These are phyloP conservation scores for Agaricus subrufescens DNA, from an alignment of 768 basidiomycete genomes.

Conservation along the genomic window DNA sequence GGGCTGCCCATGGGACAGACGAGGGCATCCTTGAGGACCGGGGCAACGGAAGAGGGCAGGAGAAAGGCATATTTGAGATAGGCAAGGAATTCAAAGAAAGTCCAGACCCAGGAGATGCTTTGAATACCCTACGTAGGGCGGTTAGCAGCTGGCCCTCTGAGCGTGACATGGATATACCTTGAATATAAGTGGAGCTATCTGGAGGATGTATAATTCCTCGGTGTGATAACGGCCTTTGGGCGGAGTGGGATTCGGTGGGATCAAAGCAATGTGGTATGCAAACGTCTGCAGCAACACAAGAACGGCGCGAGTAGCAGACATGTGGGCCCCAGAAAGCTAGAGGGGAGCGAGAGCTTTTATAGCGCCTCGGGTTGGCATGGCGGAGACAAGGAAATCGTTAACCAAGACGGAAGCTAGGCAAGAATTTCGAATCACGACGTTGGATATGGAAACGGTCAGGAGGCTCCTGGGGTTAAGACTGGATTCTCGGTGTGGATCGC, in stretches of 20 bases:
- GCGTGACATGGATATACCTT: conserved; percentile 28
- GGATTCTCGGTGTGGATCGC: conserved; percentile 20
- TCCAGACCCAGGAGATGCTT: conserved; percentile 43
- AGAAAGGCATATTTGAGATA: conserved; percentile 27
- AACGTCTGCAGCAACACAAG: conserved; percentile 47
- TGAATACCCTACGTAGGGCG: conserved; percentile 38
- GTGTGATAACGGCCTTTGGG: conserved; percentile 49
- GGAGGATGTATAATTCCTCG: conserved; percentile 44
- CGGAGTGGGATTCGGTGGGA: conserved; percentile 53
- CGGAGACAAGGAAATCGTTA: not conserved
- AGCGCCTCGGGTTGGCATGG: conserved; percentile 3
- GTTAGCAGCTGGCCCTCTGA: no score
- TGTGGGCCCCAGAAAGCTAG: conserved; percentile 15
- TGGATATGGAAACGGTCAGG: conserved; percentile 6
- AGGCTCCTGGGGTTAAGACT: not conserved
- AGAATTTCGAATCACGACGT: not conserved
- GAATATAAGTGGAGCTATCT: conserved; percentile 53
- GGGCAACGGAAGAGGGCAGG: conserved; percentile 25
- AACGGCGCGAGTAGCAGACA: conserved; percentile 44
- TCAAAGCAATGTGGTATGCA: conserved; percentile 47
- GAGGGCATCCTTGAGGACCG: conserved; percentile 24
- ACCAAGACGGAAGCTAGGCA: not conserved
- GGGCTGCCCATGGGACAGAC: conserved; percentile 23
- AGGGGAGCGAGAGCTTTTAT: conserved; percentile 9
- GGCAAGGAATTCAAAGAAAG: conserved; percentile 45